Conservation (phyloP, 495 filamentous ascomycete genomes). For the Amniculicola lignicola region DNA sequence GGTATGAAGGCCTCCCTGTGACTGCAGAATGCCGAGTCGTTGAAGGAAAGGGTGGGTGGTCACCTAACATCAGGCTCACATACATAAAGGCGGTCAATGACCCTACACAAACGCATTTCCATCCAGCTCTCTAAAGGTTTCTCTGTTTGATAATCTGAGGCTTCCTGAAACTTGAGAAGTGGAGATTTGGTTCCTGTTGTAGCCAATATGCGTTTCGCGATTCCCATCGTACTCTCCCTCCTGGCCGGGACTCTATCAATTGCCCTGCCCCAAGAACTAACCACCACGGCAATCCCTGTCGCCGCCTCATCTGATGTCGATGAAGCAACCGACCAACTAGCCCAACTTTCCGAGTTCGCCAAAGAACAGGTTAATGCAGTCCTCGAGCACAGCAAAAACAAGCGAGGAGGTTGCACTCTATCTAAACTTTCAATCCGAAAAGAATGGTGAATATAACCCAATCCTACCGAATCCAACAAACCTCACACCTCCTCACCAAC, state of each 20-base stretch:
- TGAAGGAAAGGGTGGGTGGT: no score
- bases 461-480: neutral
- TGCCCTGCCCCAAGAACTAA: neutral
- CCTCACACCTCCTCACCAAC: neutral
- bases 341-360: conserved; percentile 12
- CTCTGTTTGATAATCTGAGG: no score
- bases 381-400: conserved; percentile 5
- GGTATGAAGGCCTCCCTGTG: no score
- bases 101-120: no score
- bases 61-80: no score
- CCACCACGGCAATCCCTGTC: neutral
- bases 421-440: conserved; percentile 19
- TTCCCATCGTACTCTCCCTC: conserved; percentile 2
- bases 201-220: neutral
- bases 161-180: no score
- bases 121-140: no score
- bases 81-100: no score
- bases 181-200: no score
- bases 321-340: conserved; percentile 21
- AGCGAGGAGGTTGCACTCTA: conserved; percentile 19
- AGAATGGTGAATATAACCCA: conserved; percentile 21
- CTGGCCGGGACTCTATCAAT: neutral
- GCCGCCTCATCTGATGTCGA: conserved; percentile 8
- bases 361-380: neutral
- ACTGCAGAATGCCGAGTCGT: no score